These are phyloP conservation scores for Rhodotorula paludigena DNA, from an alignment of 768 basidiomycete genomes.

Conservation along the genomic window DNA sequence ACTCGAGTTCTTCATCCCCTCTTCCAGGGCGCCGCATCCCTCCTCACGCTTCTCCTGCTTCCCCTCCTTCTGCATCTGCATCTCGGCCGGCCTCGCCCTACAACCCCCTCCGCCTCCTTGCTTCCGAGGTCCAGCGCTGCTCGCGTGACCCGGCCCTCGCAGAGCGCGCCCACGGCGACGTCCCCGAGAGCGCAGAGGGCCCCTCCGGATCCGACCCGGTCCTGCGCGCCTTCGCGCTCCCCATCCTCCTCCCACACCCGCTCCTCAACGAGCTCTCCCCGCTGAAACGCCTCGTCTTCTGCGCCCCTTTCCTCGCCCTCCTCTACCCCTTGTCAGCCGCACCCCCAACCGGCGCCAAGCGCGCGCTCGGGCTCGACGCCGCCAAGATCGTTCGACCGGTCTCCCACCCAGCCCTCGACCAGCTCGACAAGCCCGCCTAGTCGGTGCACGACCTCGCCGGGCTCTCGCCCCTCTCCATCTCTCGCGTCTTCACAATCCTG, in stretches of 20 bases:
- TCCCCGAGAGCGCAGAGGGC: slow-evolving; percentile 61
- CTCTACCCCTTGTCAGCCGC: neutral
- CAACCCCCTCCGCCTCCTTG: slow-evolving; percentile 75
- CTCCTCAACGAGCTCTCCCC: slow-evolving; percentile 62
- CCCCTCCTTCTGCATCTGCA: slow-evolving; percentile 55
- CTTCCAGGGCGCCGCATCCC: slow-evolving; percentile 66
- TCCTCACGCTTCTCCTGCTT: slow-evolving; percentile 51
- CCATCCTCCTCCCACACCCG: slow-evolving; percentile 74
- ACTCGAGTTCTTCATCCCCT: slow-evolving; percentile 93
- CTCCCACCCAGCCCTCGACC: slow-evolving; percentile 79
- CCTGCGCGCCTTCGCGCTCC: slow-evolving; percentile 76
- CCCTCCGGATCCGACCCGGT: slow-evolving; percentile 60
- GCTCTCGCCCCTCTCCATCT: slow-evolving; percentile 67
- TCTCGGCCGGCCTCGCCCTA: slow-evolving; percentile 54
- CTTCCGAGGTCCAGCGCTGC: slow-evolving; percentile 81
- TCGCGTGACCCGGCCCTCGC: slow-evolving; percentile 85
- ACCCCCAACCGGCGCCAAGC: slow-evolving; percentile 63
- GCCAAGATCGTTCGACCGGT: slow-evolving; percentile 69
- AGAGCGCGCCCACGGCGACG: slow-evolving; percentile 81
- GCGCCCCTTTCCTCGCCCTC: slow-evolving; percentile 45
- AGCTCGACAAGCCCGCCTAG: slow-evolving; percentile 76
- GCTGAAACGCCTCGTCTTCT: slow-evolving; percentile 80
- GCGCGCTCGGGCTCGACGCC: slow-evolving; percentile 74
- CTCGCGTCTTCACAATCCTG: slow-evolving; percentile 74
- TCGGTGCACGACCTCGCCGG: slow-evolving; percentile 85